phyloP scores from a whole-genome alignment of 2,329 filamentous ascomycete genomes.

The Aspergillus sp. region DNA sequence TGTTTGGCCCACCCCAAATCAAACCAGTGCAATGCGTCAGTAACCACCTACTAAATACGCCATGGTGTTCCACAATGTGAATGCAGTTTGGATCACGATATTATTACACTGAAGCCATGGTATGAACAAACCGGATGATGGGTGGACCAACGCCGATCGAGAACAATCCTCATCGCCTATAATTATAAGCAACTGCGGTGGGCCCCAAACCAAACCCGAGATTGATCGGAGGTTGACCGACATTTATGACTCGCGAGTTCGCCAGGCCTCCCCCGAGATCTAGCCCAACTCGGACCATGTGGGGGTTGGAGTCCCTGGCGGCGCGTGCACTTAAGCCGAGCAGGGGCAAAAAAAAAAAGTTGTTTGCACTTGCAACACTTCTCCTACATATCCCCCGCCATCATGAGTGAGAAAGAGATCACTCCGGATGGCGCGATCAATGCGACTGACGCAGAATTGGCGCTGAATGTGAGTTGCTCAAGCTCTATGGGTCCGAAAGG shows the following conservation, averaged over 20 bases:
- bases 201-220: neutral
- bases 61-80: neutral
- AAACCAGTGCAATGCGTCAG: no score
- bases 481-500: neutral
- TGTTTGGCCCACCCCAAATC: no score
- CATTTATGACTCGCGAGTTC: neutral
- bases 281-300: slow-evolving; percentile 10
- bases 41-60: no score
- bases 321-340: neutral
- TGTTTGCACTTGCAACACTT: neutral
- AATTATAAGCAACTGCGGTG: neutral
- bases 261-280: slow-evolving; percentile 1
- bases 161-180: neutral
- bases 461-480: slow-evolving; percentile 6
- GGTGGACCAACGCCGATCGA: neutral
- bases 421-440: slow-evolving; percentile 14
- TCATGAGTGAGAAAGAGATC: slow-evolving; percentile 23
- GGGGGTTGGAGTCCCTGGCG: neutral
- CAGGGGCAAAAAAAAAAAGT: neutral
- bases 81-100: neutral
- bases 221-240: slow-evolving; percentile 15
- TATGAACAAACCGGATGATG: neutral
- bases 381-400: slow-evolving; percentile 1
- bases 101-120: neutral
- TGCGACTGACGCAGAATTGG: slow-evolving; percentile 15